phyloP scores from a whole-genome alignment of 202 grass and related monocot species.

The Saccharum hybrid region DNA sequence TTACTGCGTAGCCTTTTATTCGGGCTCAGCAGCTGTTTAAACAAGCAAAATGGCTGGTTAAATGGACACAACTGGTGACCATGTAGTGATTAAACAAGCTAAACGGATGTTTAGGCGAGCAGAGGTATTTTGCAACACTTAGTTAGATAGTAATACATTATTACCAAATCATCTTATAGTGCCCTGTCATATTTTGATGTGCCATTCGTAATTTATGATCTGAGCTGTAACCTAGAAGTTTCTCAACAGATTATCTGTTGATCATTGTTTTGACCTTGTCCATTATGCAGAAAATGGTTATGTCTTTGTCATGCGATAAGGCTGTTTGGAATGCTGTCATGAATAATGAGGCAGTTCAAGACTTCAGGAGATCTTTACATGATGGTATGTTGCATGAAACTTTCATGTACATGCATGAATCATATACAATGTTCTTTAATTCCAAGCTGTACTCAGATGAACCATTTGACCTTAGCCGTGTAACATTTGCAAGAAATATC shows the following conservation, averaged over 20 bases:
- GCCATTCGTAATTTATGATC: neutral
- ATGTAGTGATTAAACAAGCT: neutral
- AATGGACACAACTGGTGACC: neutral
- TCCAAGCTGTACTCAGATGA: neutral
- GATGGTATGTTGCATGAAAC: conserved; percentile 60
- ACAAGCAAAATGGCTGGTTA: neutral
- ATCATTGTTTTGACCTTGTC: conserved; percentile 13
- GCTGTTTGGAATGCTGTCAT: conserved; percentile 91
- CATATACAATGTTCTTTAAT: conserved; percentile 25
- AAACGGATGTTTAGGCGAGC: neutral
- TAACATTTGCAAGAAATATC: conserved; percentile 1
- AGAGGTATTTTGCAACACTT: neutral
- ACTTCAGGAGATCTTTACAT: conserved; percentile 74
- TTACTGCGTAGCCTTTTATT: neutral
- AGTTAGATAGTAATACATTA: neutral
- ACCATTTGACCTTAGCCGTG: neutral
- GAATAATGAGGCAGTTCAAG: conserved; percentile 89
- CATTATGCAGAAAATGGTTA: conserved; percentile 79
- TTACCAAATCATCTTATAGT: neutral
- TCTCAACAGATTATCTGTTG: neutral
- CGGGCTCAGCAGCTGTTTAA: neutral
- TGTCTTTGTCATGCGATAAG: conserved; percentile 85
- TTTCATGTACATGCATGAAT: neutral
- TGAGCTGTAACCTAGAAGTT: neutral
- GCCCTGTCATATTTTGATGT: neutral